phyloP scores from a whole-genome alignment of 768 basidiomycete genomes.

The Saitozyma sp. region DNA sequence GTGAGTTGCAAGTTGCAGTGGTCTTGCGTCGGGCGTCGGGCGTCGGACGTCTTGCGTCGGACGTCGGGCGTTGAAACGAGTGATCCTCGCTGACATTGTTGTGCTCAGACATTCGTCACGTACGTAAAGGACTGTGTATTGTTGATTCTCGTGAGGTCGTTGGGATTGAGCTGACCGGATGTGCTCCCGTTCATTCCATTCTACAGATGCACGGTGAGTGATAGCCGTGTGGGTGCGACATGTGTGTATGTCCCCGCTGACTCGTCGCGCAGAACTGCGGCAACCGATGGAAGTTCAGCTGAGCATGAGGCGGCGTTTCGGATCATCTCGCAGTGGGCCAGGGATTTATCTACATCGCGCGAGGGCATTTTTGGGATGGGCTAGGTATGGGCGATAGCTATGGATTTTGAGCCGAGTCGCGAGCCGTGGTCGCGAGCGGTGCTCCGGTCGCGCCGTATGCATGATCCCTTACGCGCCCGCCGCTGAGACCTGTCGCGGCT shows the following conservation, averaged over 20 bases:
- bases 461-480: no score
- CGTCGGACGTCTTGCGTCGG: neutral
- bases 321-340: neutral
- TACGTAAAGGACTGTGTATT: conserved; percentile 51
- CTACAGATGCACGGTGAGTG: conserved; percentile 35
- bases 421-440: no score
- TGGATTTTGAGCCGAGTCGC: no score
- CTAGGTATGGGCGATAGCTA: no score
- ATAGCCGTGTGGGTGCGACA: neutral
- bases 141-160: neutral
- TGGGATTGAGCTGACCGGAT: conserved; percentile 13
- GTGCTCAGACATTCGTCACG: conserved; percentile 79
- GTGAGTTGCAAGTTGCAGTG: conserved; percentile 58
- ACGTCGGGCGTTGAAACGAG: neutral
- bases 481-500: no score
- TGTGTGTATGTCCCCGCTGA: neutral
- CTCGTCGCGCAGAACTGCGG: conserved; percentile 32
- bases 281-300: conserved; percentile 50
- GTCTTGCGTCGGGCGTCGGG: no score
- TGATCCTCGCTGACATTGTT: neutral
- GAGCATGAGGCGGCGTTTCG: neutral
- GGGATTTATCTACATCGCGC: no score
- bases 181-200: neutral
- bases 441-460: no score
- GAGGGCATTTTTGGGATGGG: no score